Evolutionary conservation across 345 rosid genomes (phyloP), one percentile per base, ranked within the genome.

Genomic region (Kandelia obovata): DNA sequence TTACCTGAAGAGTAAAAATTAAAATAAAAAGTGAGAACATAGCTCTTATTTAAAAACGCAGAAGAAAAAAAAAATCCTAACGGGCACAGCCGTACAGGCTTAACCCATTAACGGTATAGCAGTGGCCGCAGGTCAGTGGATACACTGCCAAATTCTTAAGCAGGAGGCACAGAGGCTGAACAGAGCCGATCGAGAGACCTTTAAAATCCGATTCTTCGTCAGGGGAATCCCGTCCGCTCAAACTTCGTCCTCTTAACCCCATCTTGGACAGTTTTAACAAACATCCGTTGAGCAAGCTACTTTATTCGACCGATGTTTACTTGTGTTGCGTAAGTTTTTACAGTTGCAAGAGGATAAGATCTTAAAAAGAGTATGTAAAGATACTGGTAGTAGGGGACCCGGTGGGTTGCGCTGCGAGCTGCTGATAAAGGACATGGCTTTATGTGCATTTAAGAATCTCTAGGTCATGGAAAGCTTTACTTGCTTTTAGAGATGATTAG

Each of bases 381-480:
- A 74, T 95, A 51, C 79, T 95, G 80, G 97, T 91, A 70, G 87
- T 94, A 57, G 96, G 1, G 8, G 98, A 31, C 97, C 97, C 0
- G 97, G 98, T 68, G 97, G 97, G 23, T 87, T 94, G 77, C 97
- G 98, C 39, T 91, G 97, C 66, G 98, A 94, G 79, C 78, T 94
- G 67, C 87, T 94, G 21, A 13, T 10, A 39, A 94, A 92, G 77
- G 93, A 95, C 80, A 78, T 92, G 83, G 97, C 96, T 68, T 85
- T 95, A 51, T 91, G 93, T 0, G 97, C 96, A 35, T 95, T 95
- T 78, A 82, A 79, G 75, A 92, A 87, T 61, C 76, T 92, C 25
- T 93, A 92, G 64, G 99, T 95, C 69, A 95, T 92, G 49, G 96
- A 95, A 34, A 34, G 37, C 16, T 43, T 13, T 3, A 15, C 3